A percentile compares a stretch with the other conserved stretches of the same genome.
Evolutionary conservation across 805 yeast genomes (phyloP).

Genomic region (Wickerhamomyces strasburgensis): DNA sequence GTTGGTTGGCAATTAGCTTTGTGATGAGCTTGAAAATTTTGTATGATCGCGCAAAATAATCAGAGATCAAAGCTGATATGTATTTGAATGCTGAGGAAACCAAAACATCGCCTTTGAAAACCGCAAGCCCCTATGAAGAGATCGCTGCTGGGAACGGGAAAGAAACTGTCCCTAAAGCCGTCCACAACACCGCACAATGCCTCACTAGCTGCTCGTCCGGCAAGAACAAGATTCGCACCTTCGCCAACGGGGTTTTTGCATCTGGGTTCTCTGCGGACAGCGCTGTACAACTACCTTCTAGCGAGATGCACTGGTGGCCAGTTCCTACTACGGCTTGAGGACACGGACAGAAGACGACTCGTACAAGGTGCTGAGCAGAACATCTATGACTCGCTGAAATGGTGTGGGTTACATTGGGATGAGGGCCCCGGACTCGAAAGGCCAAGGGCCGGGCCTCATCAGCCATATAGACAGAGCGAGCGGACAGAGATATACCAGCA

Average conservation of each 20-base stretch:
- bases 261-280: slow-evolving; percentile 89
- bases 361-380: slow-evolving; percentile 80
- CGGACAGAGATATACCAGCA: slow-evolving; percentile 60
- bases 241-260: slow-evolving; percentile 97
- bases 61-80: no score
- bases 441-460: slow-evolving; percentile 33
- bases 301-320: slow-evolving; percentile 79
- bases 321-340: slow-evolving; percentile 81
- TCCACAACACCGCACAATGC: slow-evolving; percentile 30
- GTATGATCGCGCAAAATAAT: no score
- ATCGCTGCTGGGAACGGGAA: slow-evolving; percentile 14
- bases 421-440: slow-evolving; percentile 71
- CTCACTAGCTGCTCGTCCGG: slow-evolving; percentile 36
- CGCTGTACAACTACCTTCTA: slow-evolving; percentile 78
- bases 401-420: slow-evolving; percentile 75
- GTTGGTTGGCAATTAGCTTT: slow-evolving; percentile 1
- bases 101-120: neutral
- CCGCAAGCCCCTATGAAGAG: no score
- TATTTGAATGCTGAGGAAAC: neutral
- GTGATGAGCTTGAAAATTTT: slow-evolving; percentile 3
- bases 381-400: slow-evolving; percentile 65
- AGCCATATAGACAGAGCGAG: slow-evolving; percentile 85
- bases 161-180: slow-evolving; percentile 7
- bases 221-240: slow-evolving; percentile 92
- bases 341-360: slow-evolving; percentile 81